phyloP scores from a whole-genome alignment of 352 stramenopile species.

The Pythium biforme region DNA sequence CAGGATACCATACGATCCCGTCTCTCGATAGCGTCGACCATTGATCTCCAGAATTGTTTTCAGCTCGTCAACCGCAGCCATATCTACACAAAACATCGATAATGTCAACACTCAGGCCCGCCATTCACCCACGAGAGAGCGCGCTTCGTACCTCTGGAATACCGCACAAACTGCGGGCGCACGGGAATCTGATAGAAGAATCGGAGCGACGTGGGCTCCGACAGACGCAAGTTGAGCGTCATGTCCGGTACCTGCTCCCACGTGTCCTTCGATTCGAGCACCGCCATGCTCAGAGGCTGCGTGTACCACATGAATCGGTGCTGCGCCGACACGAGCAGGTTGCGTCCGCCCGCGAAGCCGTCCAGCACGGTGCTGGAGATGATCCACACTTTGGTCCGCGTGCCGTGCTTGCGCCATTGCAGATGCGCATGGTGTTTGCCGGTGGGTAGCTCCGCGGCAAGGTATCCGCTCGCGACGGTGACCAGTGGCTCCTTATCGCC shows the following conservation, averaged over 20 bases:
- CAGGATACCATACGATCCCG: conserved; percentile 58
- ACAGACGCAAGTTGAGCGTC: conserved; percentile 46
- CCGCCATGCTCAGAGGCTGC: conserved; percentile 46
- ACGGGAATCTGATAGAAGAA: conserved; percentile 80
- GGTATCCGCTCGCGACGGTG: conserved; percentile 51
- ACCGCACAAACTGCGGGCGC: conserved; percentile 50
- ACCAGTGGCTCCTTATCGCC: conserved; percentile 60
- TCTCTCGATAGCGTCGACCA: conserved; percentile 65
- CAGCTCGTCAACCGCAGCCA: conserved; percentile 53
- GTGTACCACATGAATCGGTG: conserved; percentile 68
- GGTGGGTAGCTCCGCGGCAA: conserved; percentile 50
- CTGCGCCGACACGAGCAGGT: conserved; percentile 60
- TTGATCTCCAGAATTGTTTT: conserved; percentile 63
- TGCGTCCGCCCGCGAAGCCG: conserved; percentile 63
- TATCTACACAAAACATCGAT: conserved; percentile 31
- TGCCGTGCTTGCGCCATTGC: conserved; percentile 71
- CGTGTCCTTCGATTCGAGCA: conserved; percentile 40
- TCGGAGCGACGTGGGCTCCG: conserved; percentile 43
- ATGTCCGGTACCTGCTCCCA: conserved; percentile 66
- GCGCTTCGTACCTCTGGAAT: conserved; percentile 39
- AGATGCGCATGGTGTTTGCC: conserved; percentile 52
- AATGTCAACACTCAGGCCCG: neutral
- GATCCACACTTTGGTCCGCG: conserved; percentile 47
- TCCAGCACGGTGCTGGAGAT: conserved; percentile 62
- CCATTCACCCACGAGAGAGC: neutral